Percentiles rank a stretch among this genome's conserved stretches.
Evolutionary conservation across 352 stramenopile genomes (phyloP).

Genomic region (Pythium utonaiense): DNA sequence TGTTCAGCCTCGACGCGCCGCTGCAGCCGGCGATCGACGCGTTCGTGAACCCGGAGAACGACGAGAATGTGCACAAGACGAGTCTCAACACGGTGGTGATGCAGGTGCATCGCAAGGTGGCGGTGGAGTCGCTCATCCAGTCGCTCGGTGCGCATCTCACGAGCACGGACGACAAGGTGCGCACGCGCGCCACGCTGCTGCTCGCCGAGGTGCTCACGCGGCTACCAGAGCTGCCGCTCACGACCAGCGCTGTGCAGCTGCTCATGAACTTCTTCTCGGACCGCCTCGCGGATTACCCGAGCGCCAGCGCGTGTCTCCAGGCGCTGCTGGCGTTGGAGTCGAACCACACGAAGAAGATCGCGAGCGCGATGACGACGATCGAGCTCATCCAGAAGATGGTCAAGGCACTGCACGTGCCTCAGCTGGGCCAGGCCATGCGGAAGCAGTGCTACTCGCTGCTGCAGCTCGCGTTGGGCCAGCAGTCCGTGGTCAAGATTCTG

Average conservation of each 20-base stretch:
- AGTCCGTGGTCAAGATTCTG: conserved; percentile 51
- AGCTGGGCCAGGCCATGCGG: conserved; percentile 81
- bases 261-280: conserved; percentile 85
- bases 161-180: conserved; percentile 73
- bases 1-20: conserved; percentile 85
- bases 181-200: conserved; percentile 75
- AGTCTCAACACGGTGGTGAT: conserved; percentile 87
- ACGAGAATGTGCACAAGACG: conserved; percentile 80
- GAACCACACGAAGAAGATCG: conserved; percentile 60
- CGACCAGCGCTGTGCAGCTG: conserved; percentile 60
- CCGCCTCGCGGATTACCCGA: conserved; percentile 81
- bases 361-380: conserved; percentile 42
- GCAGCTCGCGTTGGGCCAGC: conserved; percentile 63
- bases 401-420: conserved; percentile 65
- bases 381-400: conserved; percentile 65
- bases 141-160: conserved; percentile 69
- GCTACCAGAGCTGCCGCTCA: conserved; percentile 81
- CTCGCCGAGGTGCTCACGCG: conserved; percentile 86
- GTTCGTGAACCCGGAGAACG: conserved; percentile 84
- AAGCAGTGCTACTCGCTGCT: conserved; percentile 85
- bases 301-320: conserved; percentile 70
- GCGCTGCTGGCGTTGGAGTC: conserved; percentile 69
- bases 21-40: conserved; percentile 80
- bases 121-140: conserved; percentile 79
- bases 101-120: conserved; percentile 77